Evolutionary conservation across 2,329 filamentous ascomycete genomes (phyloP).

Genomic region (Aspergillus floridensis): DNA sequence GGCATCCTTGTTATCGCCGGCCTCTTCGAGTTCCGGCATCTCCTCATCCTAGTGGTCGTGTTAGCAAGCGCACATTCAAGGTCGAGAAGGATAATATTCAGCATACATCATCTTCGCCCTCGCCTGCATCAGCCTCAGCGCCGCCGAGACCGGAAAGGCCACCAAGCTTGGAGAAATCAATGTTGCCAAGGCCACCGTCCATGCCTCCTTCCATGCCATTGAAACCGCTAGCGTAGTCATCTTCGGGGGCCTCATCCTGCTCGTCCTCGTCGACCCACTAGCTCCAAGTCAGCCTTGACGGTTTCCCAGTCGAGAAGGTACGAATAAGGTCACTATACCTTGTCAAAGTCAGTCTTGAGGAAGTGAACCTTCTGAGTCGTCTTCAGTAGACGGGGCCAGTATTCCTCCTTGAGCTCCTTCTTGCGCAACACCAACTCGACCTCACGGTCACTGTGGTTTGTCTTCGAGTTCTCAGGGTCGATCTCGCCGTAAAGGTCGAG

Average conservation of each 20-base stretch:
- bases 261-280: slow-evolving; percentile 97
- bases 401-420: slow-evolving; percentile 93
- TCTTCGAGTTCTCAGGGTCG: slow-evolving; percentile 77
- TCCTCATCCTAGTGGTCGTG: slow-evolving; percentile 60
- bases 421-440: slow-evolving; percentile 90
- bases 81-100: slow-evolving; percentile 16
- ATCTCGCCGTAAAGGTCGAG: slow-evolving; percentile 90
- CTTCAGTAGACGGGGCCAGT: slow-evolving; percentile 94
- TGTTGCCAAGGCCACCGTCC: slow-evolving; percentile 75
- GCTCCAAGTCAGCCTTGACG: slow-evolving; percentile 15
- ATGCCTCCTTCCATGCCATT: slow-evolving; percentile 52
- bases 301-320: neutral
- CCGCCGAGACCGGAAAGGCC: slow-evolving; percentile 49
- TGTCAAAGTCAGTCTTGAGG: slow-evolving; percentile 98
- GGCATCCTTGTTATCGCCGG: slow-evolving; percentile 42
- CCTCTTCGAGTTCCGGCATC: slow-evolving; percentile 69
- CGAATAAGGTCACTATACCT: slow-evolving; percentile 53
- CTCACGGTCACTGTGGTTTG: slow-evolving; percentile 83
- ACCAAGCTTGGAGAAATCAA: slow-evolving; percentile 91
- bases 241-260: slow-evolving; percentile 84
- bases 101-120: slow-evolving; percentile 39
- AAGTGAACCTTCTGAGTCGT: slow-evolving; percentile 86
- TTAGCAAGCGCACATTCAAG: slow-evolving; percentile 1
- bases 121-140: slow-evolving; percentile 39
- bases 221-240: slow-evolving; percentile 60